Base-by-base conservation (phyloP, 129 eudicot genomes). In the Escallonia herrerae region DNA sequence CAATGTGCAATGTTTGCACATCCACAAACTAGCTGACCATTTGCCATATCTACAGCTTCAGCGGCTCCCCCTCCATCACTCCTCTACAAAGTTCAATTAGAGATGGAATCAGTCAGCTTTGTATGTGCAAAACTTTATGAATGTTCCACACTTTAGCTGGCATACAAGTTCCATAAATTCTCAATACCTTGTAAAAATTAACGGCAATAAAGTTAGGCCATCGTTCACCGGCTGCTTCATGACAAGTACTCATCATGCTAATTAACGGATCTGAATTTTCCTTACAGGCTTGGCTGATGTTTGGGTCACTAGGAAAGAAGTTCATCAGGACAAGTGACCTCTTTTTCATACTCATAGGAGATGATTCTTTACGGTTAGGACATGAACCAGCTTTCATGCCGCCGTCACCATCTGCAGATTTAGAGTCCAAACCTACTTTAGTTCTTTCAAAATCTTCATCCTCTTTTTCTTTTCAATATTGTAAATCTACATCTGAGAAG, bases 41-140 rank as follows among this genome's bases (percentile, higher is more conserved):
- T 93, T 10, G 91, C 88, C 80, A 65, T 72, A 78, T 93, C 98
- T 15, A 93, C 95, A 22, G 98, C 99, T 57, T 87, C 82, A 50
- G 99, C 81, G 61, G 96, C 83, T 60, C 99, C 99, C 48, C 99
- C 96, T 58, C 96, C 99, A 72, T 89, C 79, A 15, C 99, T 93
- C 74, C 87, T 89, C 99, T 93, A 76, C 66, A 76, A 67, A 67
- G 58, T 53, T 51, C 56, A 51, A 22, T 22, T 22, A 22, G 33
- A 22, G 33, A 22, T 22, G 33, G 33, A 22, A 22, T 22, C 33
- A 22, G 33, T 22, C 33, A 22, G 33, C 33, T 22, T n/a, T 6
- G 58, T 3, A 53, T 13, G 7, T 53, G n/a, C 13, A 11, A 53
- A 11, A 53, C 14, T 53, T 6, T 4, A 11, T 6, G 56, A 53